A percentile compares a stretch with the other conserved stretches of the same genome.
Conservation (phyloP, 805 yeast species). For the Blastobotrys terrestris region DNA sequence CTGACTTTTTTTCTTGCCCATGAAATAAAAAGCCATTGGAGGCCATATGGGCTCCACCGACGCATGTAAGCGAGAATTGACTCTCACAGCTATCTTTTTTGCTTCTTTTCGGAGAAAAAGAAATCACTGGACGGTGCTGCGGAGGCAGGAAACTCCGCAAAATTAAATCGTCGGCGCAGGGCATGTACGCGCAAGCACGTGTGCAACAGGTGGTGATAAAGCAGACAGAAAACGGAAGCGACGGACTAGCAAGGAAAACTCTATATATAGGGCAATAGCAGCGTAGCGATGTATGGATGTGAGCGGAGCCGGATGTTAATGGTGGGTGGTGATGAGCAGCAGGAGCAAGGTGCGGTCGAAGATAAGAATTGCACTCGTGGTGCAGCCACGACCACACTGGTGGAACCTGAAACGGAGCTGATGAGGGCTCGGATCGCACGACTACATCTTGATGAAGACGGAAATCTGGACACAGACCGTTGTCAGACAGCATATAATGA, state of each 20-base stretch:
- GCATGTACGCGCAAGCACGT: neutral
- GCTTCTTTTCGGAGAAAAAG: neutral
- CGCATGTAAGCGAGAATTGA: neutral
- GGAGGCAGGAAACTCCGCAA: neutral
- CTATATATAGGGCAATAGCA: neutral
- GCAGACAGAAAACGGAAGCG: neutral
- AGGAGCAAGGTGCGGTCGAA: neutral
- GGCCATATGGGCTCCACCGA: no score
- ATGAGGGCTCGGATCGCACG: neutral
- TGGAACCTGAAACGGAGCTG: neutral
- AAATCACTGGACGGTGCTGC: neutral
- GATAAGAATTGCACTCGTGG: no score
- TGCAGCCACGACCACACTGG: neutral
- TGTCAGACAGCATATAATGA: neutral
- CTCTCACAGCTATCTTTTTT: neutral
- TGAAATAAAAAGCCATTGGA: neutral
- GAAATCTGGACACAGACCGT: neutral
- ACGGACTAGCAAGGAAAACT: neutral
- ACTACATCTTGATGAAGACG: neutral
- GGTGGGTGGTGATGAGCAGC: neutral
- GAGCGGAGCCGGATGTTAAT: neutral
- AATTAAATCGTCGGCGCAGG: neutral
- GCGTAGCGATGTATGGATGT: neutral
- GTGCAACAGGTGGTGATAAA: neutral
- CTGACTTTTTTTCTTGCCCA: no score